phyloP scores from a whole-genome alignment of 2,329 filamentous ascomycete species.

The Clonostachys chloroleuca region DNA sequence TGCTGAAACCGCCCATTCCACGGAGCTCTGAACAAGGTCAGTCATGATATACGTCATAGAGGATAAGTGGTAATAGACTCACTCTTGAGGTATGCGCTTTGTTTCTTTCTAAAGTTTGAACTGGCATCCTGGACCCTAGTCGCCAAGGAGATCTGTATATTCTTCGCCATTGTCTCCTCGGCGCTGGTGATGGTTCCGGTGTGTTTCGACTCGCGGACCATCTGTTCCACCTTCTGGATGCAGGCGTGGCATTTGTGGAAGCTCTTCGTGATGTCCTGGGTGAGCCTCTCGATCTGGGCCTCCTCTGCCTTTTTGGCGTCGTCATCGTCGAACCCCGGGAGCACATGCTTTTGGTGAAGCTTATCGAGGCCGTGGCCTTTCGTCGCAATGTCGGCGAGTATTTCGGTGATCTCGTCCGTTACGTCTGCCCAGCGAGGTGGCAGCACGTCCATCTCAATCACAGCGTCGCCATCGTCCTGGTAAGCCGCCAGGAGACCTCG shows the following conservation, averaged over 20 bases:
- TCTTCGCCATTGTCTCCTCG: conserved; percentile 93
- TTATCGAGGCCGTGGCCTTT: conserved; percentile 85
- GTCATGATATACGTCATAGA: not conserved
- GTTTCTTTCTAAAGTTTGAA: conserved; percentile 92
- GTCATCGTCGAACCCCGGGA: conserved; percentile 95
- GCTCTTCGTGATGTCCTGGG: conserved; percentile 80
- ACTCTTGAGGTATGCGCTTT: conserved; percentile 95
- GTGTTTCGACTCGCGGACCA: conserved; percentile 77
- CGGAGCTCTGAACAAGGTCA: conserved; percentile 56
- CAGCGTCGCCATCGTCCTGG: conserved; percentile 82
- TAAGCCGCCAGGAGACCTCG: conserved; percentile 83
- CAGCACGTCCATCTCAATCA: conserved; percentile 97
- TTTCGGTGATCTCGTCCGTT: conserved; percentile 86
- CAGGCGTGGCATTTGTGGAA: conserved; percentile 89
- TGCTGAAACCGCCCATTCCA: conserved; percentile 53
- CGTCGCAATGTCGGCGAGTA: conserved; percentile 73
- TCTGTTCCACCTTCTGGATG: conserved; percentile 81
- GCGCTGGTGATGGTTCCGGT: conserved; percentile 70
- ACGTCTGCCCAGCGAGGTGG: conserved; percentile 95
- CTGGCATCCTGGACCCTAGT: conserved; percentile 87
- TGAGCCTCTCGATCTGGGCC: conserved; percentile 82
- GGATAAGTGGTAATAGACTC: conserved; percentile 12
- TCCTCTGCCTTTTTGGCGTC: conserved; percentile 84
- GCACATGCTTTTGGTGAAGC: conserved; percentile 92
- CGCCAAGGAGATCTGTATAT: conserved; percentile 89